phyloP scores from a whole-genome alignment of 1,284 basidiomycete genomes.

The Malassezia nana region DNA sequence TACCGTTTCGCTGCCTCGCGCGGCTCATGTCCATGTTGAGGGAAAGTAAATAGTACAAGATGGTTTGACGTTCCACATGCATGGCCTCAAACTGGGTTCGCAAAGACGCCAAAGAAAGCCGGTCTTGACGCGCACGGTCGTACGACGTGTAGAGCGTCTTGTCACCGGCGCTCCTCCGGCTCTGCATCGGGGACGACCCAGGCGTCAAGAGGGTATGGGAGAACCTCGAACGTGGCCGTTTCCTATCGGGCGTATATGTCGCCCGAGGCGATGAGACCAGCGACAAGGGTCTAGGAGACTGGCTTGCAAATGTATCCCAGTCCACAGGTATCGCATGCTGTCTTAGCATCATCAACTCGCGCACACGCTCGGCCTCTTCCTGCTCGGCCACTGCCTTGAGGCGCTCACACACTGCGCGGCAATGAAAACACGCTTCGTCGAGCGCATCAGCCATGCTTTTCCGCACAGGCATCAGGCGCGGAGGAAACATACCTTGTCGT shows the following conservation, averaged over 20 bases:
- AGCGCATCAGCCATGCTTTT: constrained; percentile 20
- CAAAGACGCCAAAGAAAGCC: constrained; percentile 27
- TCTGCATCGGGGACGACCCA: neutral
- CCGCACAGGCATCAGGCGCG: constrained; percentile 23
- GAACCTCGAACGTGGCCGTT: neutral
- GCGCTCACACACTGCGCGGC: constrained; percentile 2
- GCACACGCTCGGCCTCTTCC: neutral
- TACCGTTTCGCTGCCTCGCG: neutral
- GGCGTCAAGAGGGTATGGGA: neutral
- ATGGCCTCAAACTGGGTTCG: constrained; percentile 35
- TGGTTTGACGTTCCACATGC: constrained; percentile 26
- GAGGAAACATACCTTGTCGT: constrained; percentile 2
- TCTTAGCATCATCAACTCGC: neutral
- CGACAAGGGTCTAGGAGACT: neutral
- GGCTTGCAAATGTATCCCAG: neutral
- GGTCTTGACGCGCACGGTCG: constrained; percentile 15
- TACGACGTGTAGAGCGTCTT: neutral
- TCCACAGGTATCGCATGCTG: neutral
- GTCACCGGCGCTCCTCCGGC: neutral
- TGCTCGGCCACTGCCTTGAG: neutral
- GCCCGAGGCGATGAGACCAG: neutral
- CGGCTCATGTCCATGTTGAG: constrained; percentile 21
- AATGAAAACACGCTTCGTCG: constrained; percentile 22
- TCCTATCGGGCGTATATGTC: neutral
- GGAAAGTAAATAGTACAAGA: constrained; percentile 30